A percentile compares a stretch with the other conserved stretches of the same genome.
phyloP scores from a whole-genome alignment of 306 rosid genomes.

The Potentilla sterilis region DNA sequence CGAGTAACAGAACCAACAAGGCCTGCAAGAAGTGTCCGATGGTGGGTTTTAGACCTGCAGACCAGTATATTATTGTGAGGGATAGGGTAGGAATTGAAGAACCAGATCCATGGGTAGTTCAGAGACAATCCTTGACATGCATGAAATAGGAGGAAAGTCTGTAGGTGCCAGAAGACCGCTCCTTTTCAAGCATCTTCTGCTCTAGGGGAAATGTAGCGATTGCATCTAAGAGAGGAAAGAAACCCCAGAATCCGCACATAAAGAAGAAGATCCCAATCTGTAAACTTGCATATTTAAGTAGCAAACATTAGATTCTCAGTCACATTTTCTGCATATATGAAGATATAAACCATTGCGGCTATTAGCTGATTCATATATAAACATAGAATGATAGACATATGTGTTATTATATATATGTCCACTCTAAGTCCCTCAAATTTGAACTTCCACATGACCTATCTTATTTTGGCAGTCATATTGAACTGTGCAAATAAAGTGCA shows the following conservation, averaged over 20 bases:
- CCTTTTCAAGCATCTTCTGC: conserved; percentile 52
- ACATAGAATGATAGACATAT: too few relatives aligned
- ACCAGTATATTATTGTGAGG: conserved; percentile 47
- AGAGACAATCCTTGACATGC: conserved; percentile 39
- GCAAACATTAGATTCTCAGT: background rate
- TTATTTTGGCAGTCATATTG: background rate
- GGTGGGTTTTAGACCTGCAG: conserved; percentile 47
- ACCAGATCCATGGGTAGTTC: conserved; percentile 68
- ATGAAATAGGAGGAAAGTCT: conserved; percentile 67
- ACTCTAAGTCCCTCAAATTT: background rate
- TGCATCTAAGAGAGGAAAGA: conserved; percentile 51
- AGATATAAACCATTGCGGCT: background rate
- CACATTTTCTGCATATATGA: background rate
- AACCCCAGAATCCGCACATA: conserved; percentile 50
- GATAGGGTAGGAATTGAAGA: conserved; percentile 55
- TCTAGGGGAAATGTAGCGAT: conserved; percentile 67
- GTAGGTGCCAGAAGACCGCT: conserved; percentile 68
- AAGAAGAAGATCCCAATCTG: conserved; percentile 61
- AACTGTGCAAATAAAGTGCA: background rate
- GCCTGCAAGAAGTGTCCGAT: conserved; percentile 28
- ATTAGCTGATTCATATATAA: background rate
- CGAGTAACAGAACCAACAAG: conserved; percentile 31
- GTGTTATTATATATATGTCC: background rate
- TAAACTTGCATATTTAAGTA: background rate
- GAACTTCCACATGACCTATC: background rate